Evolutionary conservation across 2,329 filamentous ascomycete genomes (phyloP).

Genomic region (Paecilomyces niveus): DNA sequence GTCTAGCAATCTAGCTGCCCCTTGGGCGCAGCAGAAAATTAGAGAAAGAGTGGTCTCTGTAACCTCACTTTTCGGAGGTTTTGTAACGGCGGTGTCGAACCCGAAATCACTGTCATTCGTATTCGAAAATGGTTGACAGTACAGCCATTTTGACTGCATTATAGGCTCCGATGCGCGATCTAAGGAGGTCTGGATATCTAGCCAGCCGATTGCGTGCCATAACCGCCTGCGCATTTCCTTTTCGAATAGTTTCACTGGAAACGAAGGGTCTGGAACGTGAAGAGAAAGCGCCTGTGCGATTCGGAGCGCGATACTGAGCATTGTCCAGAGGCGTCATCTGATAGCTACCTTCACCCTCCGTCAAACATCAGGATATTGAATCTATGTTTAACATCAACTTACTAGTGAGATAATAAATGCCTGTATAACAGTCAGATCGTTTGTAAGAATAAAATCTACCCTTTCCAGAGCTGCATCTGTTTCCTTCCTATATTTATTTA

Average conservation of each 20-base stretch:
- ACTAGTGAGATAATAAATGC: slow-evolving; percentile 26
- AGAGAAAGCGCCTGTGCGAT: slow-evolving; percentile 25
- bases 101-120: slow-evolving; percentile 22
- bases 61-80: background rate
- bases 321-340: slow-evolving; percentile 22
- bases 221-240: slow-evolving; percentile 22
- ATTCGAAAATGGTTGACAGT: slow-evolving; percentile 18
- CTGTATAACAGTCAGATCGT: slow-evolving; percentile 25
- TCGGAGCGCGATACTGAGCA: slow-evolving; percentile 24
- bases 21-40: background rate
- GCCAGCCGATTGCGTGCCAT: slow-evolving; percentile 21
- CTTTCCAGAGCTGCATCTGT: slow-evolving; percentile 17
- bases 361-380: background rate
- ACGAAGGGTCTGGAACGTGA: slow-evolving; percentile 20
- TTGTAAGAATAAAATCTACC: slow-evolving; percentile 22
- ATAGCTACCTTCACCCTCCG: background rate
- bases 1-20: background rate
- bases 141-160: slow-evolving; percentile 23
- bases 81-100: slow-evolving; percentile 2
- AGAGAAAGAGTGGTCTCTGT: background rate
- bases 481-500: slow-evolving; percentile 16
- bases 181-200: slow-evolving; percentile 21
- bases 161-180: slow-evolving; percentile 26
- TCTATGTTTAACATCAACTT: background rate
- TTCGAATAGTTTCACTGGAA: slow-evolving; percentile 21